phyloP scores from a whole-genome alignment of 768 basidiomycete genomes.

The Lentinula lateritia region DNA sequence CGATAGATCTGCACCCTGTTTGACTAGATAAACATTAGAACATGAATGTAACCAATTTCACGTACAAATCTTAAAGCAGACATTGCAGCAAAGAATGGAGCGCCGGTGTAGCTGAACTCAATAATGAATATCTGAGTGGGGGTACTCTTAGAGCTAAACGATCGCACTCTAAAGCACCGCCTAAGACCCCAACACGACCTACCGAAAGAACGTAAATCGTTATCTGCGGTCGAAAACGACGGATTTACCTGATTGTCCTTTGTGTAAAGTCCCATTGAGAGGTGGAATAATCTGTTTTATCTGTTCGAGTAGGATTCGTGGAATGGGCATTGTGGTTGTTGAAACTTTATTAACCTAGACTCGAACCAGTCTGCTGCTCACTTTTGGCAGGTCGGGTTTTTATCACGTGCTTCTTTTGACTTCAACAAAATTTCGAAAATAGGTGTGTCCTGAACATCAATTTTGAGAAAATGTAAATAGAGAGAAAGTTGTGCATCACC shows the following conservation, averaged over 20 bases:
- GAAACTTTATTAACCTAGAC: too few species aligned
- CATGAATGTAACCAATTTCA: constrained; percentile 3
- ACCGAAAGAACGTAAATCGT: too few species aligned
- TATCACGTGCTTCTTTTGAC: too few species aligned
- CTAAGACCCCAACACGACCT: too few species aligned
- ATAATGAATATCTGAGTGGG: neutral
- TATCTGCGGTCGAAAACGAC: neutral
- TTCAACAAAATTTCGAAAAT: too few species aligned
- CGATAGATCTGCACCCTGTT: constrained; percentile 85
- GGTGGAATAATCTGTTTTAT: constrained; percentile 86
- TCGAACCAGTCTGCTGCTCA: too few species aligned
- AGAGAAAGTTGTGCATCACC: too few species aligned
- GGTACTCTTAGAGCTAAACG: neutral
- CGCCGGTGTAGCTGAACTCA: constrained; percentile 80
- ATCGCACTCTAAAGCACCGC: constrained; percentile 31
- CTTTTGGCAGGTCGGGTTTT: too few species aligned
- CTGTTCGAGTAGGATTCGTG: too few species aligned
- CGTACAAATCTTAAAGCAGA: constrained; percentile 80
- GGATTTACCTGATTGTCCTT: constrained; percentile 82
- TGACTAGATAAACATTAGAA: neutral
- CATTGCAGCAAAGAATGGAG: constrained; percentile 93
- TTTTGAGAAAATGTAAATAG: too few species aligned
- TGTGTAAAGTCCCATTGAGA: constrained; percentile 82
- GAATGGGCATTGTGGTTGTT: constrained; percentile 46
- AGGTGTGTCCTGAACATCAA: too few species aligned